Evolutionary conservation across 176 grass and related monocot genomes (phyloP).

Genomic region (Pharus latifolius): DNA sequence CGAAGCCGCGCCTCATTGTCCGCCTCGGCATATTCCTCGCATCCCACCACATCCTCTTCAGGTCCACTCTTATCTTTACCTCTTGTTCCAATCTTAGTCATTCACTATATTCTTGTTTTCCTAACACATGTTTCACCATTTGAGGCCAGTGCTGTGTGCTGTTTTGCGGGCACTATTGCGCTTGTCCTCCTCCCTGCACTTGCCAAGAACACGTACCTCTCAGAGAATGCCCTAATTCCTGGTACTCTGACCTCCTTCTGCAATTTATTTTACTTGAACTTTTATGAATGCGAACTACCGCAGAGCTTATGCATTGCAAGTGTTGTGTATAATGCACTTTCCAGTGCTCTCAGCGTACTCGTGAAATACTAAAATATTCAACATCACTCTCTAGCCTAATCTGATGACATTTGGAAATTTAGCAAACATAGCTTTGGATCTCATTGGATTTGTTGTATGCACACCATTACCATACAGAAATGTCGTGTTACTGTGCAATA

Average conservation of each 20-base stretch:
- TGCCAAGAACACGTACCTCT: constrained; percentile 91
- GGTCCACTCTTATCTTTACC: constrained; percentile 23
- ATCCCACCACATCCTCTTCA: constrained; percentile 69
- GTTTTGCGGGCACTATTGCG: constrained; percentile 40
- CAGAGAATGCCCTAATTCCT: constrained; percentile 94
- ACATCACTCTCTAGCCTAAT: too few species aligned
- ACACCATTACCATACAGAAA: not conserved
- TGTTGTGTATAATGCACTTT: not conserved
- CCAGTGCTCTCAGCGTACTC: not conserved
- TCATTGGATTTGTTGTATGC: not conserved
- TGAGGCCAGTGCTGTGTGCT: constrained; percentile 43
- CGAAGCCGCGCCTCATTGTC: constrained; percentile 75
- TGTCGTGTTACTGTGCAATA: not conserved
- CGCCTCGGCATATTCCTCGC: constrained; percentile 73
- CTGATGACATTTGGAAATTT: not conserved
- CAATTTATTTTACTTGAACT: not conserved
- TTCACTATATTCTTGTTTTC: not conserved
- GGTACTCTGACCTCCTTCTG: constrained; percentile 21
- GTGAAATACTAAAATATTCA: too few species aligned
- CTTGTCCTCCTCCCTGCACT: constrained; percentile 66
- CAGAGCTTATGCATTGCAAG: not conserved
- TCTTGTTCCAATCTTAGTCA: not conserved
- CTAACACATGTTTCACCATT: constrained; percentile 1
- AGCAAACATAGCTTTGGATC: not conserved
- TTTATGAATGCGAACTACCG: not conserved